Percentiles rank a stretch among this genome's conserved stretches.
phyloP scores from a whole-genome alignment of 2,329 filamentous ascomycete species.

The Aspergillus sp. region DNA sequence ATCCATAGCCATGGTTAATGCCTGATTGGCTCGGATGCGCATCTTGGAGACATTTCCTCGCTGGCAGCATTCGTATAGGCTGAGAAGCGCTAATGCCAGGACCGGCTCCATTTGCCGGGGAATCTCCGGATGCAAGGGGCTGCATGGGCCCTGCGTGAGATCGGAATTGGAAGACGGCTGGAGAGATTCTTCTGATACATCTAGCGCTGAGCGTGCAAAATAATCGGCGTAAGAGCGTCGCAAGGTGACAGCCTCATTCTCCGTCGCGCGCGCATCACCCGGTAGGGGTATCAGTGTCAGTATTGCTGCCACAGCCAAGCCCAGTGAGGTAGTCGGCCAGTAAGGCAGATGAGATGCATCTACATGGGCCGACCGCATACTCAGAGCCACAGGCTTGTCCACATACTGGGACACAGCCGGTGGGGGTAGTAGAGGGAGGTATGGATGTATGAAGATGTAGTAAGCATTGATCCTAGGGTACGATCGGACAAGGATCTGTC shows the following conservation, averaged over 20 bases:
- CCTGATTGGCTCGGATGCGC: constrained; percentile 27
- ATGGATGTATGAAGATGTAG: constrained; percentile 30
- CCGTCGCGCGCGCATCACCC: constrained; percentile 1
- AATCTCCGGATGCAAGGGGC: constrained; percentile 15
- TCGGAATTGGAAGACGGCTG: not conserved
- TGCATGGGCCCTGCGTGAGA: not conserved
- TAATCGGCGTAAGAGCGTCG: constrained; percentile 24
- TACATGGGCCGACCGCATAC: not conserved
- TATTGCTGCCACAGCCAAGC: constrained; percentile 25
- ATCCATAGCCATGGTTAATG: constrained; percentile 29
- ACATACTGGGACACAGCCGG: constrained; percentile 9
- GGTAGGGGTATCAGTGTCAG: constrained; percentile 23
- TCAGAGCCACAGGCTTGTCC: constrained; percentile 7
- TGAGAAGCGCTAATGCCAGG: constrained; percentile 22
- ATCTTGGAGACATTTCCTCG: constrained; percentile 26
- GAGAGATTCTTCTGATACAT: not conserved
- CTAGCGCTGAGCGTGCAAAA: constrained; percentile 9
- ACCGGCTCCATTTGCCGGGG: constrained; percentile 21
- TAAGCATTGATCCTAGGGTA: constrained; percentile 26
- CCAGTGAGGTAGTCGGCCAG: constrained; percentile 24
- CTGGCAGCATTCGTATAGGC: constrained; percentile 28
- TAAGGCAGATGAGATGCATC: constrained; percentile 18
- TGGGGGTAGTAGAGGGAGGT: constrained; percentile 25
- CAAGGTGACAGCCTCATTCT: constrained; percentile 6
- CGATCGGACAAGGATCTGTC: not conserved